Conservation (phyloP, 306 rosid species). For the Vachellia pachyceras region DNA sequence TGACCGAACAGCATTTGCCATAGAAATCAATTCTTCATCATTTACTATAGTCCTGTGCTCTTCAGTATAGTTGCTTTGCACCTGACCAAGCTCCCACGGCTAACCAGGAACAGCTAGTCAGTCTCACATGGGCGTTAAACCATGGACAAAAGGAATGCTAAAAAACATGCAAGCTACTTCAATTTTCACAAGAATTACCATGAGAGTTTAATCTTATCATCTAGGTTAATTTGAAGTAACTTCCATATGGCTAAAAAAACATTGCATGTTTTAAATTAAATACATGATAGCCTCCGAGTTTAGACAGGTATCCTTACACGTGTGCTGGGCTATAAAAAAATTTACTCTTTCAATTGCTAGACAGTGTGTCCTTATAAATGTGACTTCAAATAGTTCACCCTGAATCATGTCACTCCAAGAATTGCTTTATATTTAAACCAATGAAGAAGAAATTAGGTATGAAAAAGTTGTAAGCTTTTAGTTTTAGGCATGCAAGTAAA, state of each 20-base stretch:
- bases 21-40: slow-evolving; percentile 47
- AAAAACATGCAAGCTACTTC: slow-evolving; percentile 9
- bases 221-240: slow-evolving; percentile 28
- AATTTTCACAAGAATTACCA: background rate
- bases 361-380: background rate
- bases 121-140: slow-evolving; percentile 29
- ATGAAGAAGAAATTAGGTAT: slow-evolving; percentile 14
- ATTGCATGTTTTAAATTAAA: background rate
- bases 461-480: slow-evolving; percentile 23
- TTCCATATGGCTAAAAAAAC: background rate
- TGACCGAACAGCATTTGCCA: slow-evolving; percentile 50
- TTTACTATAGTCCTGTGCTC: slow-evolving; percentile 56
- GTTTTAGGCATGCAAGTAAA: slow-evolving; percentile 18
- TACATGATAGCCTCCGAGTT: slow-evolving; percentile 17
- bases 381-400: background rate
- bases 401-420: background rate
- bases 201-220: background rate
- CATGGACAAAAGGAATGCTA: slow-evolving; percentile 27
- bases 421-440: background rate
- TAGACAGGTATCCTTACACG: background rate
- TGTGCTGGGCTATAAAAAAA: background rate
- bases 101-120: slow-evolving; percentile 46
- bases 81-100: slow-evolving; percentile 85
- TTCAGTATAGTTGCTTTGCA: slow-evolving; percentile 59
- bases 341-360: slow-evolving; percentile 9